Base-by-base conservation (phyloP, 495 filamentous ascomycete species). In the Hypoxylon rickii region DNA sequence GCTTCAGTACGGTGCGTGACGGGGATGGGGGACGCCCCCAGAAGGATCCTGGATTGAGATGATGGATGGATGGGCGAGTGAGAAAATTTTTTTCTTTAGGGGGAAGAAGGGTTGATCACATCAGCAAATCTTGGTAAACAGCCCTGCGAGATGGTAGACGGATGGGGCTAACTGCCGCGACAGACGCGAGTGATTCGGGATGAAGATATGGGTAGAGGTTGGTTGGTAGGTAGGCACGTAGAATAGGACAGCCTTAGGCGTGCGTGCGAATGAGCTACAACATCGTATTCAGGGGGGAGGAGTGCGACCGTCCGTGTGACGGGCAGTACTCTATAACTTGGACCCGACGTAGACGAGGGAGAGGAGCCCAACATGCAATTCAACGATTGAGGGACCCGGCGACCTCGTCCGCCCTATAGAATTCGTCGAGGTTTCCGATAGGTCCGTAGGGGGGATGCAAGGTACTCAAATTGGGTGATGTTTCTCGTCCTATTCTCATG, bases 161-260 rank as follows among this genome's bases (percentile, higher is more conserved):
- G 24, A 51, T 45, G 29, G 29, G 34, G 47, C 48, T 53, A 63
- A 58, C 59, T 63, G 53, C 53, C 59, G 53, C 53, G 59, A 63
- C 26, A 52, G 59, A 58, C 59, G 52, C 53, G 43, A 38, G 13
- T 48, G 33, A 42, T 40, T 54, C 18, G 41, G 45, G 47, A 57
- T 26, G 34, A 32, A 20, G 44, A 46, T 20, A 17, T 18, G 32
- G 47, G 10, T 13, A 44, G 40, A 26, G 20, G 12, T 4, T 7
- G 5, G 32, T 34, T 38, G 34, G 58, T 48, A n/a, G n/a, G n/a
- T n/a, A n/a, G n/a, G n/a, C n/a, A n/a, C n/a, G n/a, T n/a, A n/a
- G n/a, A n/a, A n/a, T n/a, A n/a, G n/a, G n/a, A n/a, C n/a, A n/a
- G n/a, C n/a, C n/a, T n/a, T n/a, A n/a, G n/a, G n/a, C n/a, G n/a